Conservation (phyloP, 2,329 filamentous ascomycete genomes). For the Dactylellina parvicollis region DNA sequence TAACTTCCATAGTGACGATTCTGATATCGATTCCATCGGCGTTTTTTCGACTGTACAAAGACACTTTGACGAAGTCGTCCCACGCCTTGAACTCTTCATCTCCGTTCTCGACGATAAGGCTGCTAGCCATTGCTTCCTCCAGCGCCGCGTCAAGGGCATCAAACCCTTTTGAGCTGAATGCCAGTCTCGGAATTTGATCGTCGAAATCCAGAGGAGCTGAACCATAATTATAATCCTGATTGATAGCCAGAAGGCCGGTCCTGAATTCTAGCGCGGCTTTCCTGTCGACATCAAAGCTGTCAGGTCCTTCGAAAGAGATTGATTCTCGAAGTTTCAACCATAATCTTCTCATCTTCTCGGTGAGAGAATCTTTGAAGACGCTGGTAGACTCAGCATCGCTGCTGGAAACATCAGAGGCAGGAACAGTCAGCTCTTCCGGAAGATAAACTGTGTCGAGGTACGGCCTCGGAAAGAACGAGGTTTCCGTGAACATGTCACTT, state of each 20-base stretch:
- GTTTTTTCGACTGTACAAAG: neutral
- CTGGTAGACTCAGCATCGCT: neutral
- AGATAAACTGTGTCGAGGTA: neutral
- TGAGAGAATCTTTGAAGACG: neutral
- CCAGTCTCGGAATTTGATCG: neutral
- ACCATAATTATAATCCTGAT: conserved; percentile 5
- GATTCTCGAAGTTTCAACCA: conserved; percentile 24
- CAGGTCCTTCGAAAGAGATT: neutral
- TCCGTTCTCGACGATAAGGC: conserved; percentile 22
- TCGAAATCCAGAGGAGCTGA: neutral
- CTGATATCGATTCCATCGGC: conserved; percentile 1
- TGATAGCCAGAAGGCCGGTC: conserved; percentile 3
- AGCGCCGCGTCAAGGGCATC: conserved; percentile 2
- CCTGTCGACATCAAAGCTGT: neutral
- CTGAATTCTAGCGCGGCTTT: conserved; percentile 2
- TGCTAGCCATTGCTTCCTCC: conserved; percentile 16
- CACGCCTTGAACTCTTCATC: conserved; percentile 20
- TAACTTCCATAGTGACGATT: conserved; percentile 7
- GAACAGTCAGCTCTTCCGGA: neutral
- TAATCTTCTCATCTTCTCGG: conserved; percentile 5
- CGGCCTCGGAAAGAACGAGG: neutral
- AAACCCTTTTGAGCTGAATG: neutral
- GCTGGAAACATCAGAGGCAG: neutral
- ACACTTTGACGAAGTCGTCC: conserved; percentile 37
- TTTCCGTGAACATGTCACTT: conserved; percentile 21